Percentiles rank a stretch among this genome's conserved stretches.
These are phyloP conservation scores for Clavispora phyllophila DNA, from an alignment of 805 yeast genomes.

Conservation along the genomic window DNA sequence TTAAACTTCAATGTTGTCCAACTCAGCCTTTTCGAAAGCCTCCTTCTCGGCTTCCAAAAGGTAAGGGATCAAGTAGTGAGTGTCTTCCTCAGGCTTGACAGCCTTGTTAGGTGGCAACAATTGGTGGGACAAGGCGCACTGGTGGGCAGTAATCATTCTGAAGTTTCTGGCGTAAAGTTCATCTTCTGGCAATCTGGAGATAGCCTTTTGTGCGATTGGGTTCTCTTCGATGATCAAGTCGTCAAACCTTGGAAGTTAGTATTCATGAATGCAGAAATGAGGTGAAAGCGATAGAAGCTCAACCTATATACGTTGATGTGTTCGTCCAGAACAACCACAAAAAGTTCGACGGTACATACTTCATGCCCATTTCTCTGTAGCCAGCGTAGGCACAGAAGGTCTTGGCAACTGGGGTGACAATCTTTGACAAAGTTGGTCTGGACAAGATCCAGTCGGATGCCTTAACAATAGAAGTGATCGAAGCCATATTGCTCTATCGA, in stretches of 20 bases:
- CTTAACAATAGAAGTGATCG: conserved; percentile 66
- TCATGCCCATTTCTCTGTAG: conserved; percentile 92
- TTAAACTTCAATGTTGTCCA: conserved; percentile 63
- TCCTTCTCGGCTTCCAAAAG: conserved; percentile 93
- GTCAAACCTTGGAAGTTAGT: conserved; percentile 51
- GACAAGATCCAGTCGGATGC: conserved; percentile 74
- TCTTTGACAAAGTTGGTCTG: conserved; percentile 70
- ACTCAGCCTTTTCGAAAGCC: conserved; percentile 77
- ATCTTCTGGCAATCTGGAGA: conserved; percentile 77
- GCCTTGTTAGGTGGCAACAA: conserved; percentile 78
- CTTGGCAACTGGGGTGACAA: conserved; percentile 76
- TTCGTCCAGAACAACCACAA: neutral
- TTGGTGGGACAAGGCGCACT: conserved; percentile 77
- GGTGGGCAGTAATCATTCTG: conserved; percentile 91
- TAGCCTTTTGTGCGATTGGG: conserved; percentile 80
- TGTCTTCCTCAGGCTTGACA: conserved; percentile 74
- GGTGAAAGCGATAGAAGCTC: neutral
- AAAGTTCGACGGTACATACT: conserved; percentile 23
- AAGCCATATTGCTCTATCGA: conserved; percentile 37
- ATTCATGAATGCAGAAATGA: neutral
- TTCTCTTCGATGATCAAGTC: conserved; percentile 86
- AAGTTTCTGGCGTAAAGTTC: conserved; percentile 87
- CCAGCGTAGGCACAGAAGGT: conserved; percentile 73
- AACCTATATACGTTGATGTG: neutral
- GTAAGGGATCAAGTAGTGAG: conserved; percentile 80